Percentiles rank a stretch among this genome's conserved stretches.
phyloP scores from a whole-genome alignment of 2,329 filamentous ascomycete species.

The Colletotrichum sp. region DNA sequence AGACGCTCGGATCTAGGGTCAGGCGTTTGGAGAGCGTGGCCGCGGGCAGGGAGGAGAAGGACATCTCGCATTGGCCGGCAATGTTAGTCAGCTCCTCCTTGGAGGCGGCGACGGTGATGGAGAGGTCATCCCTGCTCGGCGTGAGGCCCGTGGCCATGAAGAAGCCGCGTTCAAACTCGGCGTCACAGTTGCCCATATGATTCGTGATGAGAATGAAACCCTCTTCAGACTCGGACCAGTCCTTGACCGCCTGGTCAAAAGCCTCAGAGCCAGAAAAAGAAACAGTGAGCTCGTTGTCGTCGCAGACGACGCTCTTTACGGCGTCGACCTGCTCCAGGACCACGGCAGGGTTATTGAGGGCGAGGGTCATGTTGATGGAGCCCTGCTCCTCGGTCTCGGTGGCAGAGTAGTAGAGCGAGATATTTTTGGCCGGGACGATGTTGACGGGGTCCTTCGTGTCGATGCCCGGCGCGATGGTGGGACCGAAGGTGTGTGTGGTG shows the following conservation, averaged over 20 bases:
- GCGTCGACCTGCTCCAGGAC: conserved; percentile 25
- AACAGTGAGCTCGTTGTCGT: conserved; percentile 20
- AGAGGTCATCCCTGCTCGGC: conserved; percentile 29
- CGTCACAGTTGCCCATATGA: conserved; percentile 44
- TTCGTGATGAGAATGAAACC: conserved; percentile 46
- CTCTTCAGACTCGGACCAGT: conserved; percentile 20
- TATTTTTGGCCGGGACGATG: conserved; percentile 22
- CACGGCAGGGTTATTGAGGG: conserved; percentile 25
- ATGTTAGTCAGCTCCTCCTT: conserved; percentile 36
- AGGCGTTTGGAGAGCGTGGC: conserved; percentile 27
- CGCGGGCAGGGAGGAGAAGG: conserved; percentile 30
- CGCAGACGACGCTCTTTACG: conserved; percentile 18
- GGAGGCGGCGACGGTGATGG: conserved; percentile 33
- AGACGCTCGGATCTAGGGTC: conserved; percentile 28
- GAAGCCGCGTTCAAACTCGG: conserved; percentile 42
- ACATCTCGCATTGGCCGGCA: conserved; percentile 31
- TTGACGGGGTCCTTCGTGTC: conserved; percentile 21
- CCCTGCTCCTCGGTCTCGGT: conserved; percentile 16
- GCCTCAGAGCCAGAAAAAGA: conserved; percentile 18
- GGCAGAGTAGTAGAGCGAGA: conserved; percentile 22
- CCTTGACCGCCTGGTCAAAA: conserved; percentile 22
- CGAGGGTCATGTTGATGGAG: conserved; percentile 26
- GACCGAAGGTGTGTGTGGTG: conserved; percentile 21
- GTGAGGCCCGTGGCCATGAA: conserved; percentile 36
- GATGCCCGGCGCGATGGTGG: conserved; percentile 3